Percentiles rank a stretch among this genome's conserved stretches.
These are phyloP conservation scores for Neotropicomus parvogracilis DNA, from an alignment of 1,284 basidiomycete genomes.

Conservation along the genomic window DNA sequence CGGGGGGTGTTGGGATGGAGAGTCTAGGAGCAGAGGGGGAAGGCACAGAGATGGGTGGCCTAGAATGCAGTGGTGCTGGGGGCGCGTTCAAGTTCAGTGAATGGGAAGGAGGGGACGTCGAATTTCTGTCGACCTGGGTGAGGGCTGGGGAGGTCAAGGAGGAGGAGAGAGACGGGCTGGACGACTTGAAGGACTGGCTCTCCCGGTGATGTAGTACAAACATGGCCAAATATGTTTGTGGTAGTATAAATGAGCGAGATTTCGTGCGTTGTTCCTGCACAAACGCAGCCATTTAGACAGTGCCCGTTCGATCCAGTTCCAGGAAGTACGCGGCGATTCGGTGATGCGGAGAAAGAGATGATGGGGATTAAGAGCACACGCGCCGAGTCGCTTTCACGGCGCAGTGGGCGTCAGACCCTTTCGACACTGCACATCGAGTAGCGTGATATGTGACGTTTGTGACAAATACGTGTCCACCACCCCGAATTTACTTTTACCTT, in stretches of 20 bases:
- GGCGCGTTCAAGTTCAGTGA: slow-evolving; percentile 63
- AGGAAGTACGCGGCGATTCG: slow-evolving; percentile 67
- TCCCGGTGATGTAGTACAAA: slow-evolving; percentile 44
- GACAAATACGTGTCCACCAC: slow-evolving; percentile 15
- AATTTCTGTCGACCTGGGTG: slow-evolving; percentile 59
- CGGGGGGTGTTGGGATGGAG: slow-evolving; percentile 64
- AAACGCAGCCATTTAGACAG: slow-evolving; percentile 72
- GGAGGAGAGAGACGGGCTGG: slow-evolving; percentile 39
- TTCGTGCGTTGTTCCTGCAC: slow-evolving; percentile 2
- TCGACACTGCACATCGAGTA: slow-evolving; percentile 43
- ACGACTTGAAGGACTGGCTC: slow-evolving; percentile 47
- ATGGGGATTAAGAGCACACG: slow-evolving; percentile 61
- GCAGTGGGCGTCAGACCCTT: slow-evolving; percentile 71
- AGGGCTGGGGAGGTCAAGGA: slow-evolving; percentile 36
- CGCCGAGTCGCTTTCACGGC: slow-evolving; percentile 45
- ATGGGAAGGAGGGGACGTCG: slow-evolving; percentile 77
- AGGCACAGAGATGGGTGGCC: slow-evolving; percentile 54
- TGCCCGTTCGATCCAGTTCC: slow-evolving; percentile 52
- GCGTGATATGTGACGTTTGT: slow-evolving; percentile 15
- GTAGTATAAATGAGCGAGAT: slow-evolving; percentile 13
- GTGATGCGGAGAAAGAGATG: slow-evolving; percentile 62
- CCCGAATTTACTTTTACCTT: slow-evolving; percentile 6
- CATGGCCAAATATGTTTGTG: slow-evolving; percentile 24
- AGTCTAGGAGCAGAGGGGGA: slow-evolving; percentile 65
- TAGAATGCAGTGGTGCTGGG: slow-evolving; percentile 52